These are phyloP conservation scores for Blepharisma japonicum DNA, from an alignment of 73 alveolate species.

Conservation along the genomic window DNA sequence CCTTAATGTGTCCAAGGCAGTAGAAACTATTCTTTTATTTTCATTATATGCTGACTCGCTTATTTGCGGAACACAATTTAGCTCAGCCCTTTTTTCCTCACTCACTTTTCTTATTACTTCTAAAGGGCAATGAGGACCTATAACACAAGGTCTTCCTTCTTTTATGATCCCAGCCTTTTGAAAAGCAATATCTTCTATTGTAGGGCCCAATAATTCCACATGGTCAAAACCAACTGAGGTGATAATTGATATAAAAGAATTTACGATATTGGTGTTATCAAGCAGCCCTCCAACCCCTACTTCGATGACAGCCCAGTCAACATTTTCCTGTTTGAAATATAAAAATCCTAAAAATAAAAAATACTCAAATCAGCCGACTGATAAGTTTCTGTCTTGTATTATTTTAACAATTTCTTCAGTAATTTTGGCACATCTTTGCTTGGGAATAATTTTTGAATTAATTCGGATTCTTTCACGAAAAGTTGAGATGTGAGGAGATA, in stretches of 20 bases:
- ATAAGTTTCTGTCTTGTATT: slow-evolving; percentile 43
- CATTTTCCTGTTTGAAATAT: slow-evolving; percentile 51
- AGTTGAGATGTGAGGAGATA: slow-evolving; percentile 77
- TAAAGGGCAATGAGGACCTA: slow-evolving; percentile 63
- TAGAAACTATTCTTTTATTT: neutral
- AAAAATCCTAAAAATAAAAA: slow-evolving; percentile 63
- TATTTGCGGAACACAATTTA: neutral
- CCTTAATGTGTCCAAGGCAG: neutral
- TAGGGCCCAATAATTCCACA: slow-evolving; percentile 70
- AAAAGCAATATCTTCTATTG: slow-evolving; percentile 63
- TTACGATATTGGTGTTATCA: slow-evolving; percentile 76
- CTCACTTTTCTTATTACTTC: neutral
- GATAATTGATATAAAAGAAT: slow-evolving; percentile 66
- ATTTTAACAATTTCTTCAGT: slow-evolving; percentile 33
- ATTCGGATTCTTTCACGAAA: slow-evolving; percentile 79
- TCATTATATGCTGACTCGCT: neutral
- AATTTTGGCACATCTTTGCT: slow-evolving; percentile 47
- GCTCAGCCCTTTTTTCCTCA: neutral
- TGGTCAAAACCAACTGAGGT: slow-evolving; percentile 88
- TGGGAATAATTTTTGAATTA: slow-evolving; percentile 53
- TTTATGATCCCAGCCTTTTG: slow-evolving; percentile 90
- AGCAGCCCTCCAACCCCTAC: slow-evolving; percentile 90
- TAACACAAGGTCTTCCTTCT: slow-evolving; percentile 53
- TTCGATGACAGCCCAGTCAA: slow-evolving; percentile 78
- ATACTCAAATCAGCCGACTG: slow-evolving; percentile 49